Base-by-base conservation (phyloP, 768 basidiomycete genomes). In the Lanmaoa pseudosensibilis region DNA sequence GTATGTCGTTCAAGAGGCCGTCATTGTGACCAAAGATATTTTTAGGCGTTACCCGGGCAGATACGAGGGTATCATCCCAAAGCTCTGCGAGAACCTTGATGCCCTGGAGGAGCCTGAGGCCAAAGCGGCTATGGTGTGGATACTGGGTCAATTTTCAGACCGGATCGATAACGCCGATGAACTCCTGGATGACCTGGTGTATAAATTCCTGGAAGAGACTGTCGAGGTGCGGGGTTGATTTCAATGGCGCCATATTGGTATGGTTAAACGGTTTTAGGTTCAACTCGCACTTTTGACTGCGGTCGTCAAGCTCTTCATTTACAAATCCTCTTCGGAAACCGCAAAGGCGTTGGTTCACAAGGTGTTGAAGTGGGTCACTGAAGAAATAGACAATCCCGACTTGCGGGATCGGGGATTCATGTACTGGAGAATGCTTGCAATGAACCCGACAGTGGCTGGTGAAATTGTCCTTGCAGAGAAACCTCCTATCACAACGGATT, bases 361-460 rank as follows among this genome's bases (percentile, higher is more conserved):
- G 68, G 90, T 98, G 7, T 79, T 99, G 43, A 98, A 98, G 69
- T 93, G 92, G 88, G 88, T 94, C 13, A 99, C 97, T 8, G 96
- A 99, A 70, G 92, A 97, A 62, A 86, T 97, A 52, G 97, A 99
- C 71, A 99, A 99, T 68, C 97, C 97, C 9, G 97, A 99, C 77
- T 78, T 99, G 21, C 83, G 97, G 34, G 97, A 99, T 73, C 80
- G 97, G 58, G 97, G 97, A 4, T 98, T 95, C 77, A 98, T 99
- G 90, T 99, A 98, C 75, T 99, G 97, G 97, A 86, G 97, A 38
- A 81, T 99, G 75, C 82, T 98, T 44, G 95, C 96, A 10, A 88
- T 94, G 65, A 94, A 97, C 68, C 94, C 95, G 2, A 76, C 86
- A 9, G 87, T 88, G 0, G 95, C 97, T 8, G 83, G 87, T 38